Conservation (phyloP, 2,329 filamentous ascomycete species). For the Xylariaceae sp. region DNA sequence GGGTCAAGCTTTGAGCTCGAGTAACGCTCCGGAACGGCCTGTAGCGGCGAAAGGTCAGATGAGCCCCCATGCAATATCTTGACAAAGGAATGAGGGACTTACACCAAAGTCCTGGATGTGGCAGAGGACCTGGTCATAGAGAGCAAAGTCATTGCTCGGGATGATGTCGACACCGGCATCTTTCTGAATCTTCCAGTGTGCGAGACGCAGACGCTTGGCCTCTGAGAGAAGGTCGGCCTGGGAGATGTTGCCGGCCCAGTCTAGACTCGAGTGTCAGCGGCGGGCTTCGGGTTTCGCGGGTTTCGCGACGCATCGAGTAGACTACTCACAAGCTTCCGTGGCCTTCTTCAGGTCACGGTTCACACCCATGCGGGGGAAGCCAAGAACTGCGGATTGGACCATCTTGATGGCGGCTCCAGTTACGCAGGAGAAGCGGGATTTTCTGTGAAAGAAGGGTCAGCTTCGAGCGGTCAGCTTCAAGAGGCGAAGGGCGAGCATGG, state of each 20-base stretch:
- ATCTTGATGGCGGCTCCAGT: conserved; percentile 37
- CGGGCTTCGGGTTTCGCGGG: conserved; percentile 6
- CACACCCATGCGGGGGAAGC: conserved; percentile 97
- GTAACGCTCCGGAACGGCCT: conserved; percentile 92
- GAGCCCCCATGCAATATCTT: neutral
- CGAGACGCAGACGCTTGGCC: conserved; percentile 92
- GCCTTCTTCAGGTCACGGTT: conserved; percentile 99
- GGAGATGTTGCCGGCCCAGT: conserved; percentile 91
- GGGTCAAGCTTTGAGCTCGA: conserved; percentile 78
- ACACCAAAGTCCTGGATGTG: conserved; percentile 98
- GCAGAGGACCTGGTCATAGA: conserved; percentile 95
- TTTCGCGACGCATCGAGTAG: conserved; percentile 2
- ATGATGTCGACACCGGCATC: conserved; percentile 95
- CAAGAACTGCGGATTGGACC: conserved; percentile 73
- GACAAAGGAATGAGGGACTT: conserved; percentile 31
- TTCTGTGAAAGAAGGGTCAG: conserved; percentile 12
- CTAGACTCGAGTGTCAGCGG: conserved; percentile 21
- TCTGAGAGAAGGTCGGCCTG: conserved; percentile 84
- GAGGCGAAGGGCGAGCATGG: neutral
- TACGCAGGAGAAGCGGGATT: conserved; percentile 13
- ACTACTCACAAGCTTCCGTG: conserved; percentile 73
- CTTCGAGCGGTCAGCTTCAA: no score
- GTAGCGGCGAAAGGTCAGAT: neutral
- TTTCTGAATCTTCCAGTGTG: conserved; percentile 99
- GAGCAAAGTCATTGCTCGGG: conserved; percentile 98